Conservation (phyloP, 2,329 filamentous ascomycete species). For the Aureobasidium subglaciale region DNA sequence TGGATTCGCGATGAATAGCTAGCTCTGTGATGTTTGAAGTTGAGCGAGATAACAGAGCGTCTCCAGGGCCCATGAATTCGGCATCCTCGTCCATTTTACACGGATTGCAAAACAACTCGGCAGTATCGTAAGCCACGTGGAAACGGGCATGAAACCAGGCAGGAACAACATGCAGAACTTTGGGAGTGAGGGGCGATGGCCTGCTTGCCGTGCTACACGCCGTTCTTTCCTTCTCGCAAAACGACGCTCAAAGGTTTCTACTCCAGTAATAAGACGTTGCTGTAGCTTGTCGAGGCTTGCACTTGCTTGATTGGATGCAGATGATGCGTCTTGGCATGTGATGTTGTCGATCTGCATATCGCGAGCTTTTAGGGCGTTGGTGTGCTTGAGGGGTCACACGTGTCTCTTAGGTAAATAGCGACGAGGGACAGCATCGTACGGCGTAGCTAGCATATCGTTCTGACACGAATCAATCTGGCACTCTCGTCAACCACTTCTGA, state of each 20-base stretch:
- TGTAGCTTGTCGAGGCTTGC: background rate
- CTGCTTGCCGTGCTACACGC: background rate
- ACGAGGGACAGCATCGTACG: too few species aligned
- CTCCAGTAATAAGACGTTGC: background rate
- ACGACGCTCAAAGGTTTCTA: background rate
- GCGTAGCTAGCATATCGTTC: too few species aligned
- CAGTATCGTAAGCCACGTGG: background rate
- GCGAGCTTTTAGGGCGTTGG: background rate
- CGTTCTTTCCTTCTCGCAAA: background rate
- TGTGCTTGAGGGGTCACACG: background rate
- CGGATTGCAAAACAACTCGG: background rate
- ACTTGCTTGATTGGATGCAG: background rate
- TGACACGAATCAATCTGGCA: too few species aligned
- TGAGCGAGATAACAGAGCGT: constrained; percentile 1
- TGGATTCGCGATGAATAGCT: background rate
- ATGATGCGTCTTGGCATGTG: background rate
- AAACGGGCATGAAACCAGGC: background rate
- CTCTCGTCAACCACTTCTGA: too few species aligned
- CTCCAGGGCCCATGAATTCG: background rate
- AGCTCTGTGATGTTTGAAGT: background rate
- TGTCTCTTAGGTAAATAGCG: too few species aligned
- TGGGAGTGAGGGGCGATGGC: background rate
- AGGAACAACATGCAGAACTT: background rate
- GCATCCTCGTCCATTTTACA: constrained; percentile 1
- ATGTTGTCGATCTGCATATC: constrained; percentile 10